Evolutionary conservation across 305 asterid genomes (phyloP), one percentile per base, ranked within the genome.

Genomic region (Fraxinus albicans): DNA sequence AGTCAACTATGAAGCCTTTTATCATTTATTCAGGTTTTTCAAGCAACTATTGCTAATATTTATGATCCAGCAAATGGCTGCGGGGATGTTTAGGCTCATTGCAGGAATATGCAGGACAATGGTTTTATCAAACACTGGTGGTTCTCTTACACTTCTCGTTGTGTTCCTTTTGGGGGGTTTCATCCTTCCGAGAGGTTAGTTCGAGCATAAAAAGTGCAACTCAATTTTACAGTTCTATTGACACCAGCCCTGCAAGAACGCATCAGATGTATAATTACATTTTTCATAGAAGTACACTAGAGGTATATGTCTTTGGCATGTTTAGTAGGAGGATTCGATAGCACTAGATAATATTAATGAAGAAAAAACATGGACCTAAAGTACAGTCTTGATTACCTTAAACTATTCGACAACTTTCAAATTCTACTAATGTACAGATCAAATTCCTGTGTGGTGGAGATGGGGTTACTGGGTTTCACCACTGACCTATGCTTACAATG

Each of bases 381-480:
- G 35, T n/a, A 67, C 34, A 27, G 6, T 27, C 73, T 25, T 65
- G 31, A 6, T 9, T 65, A 12, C 2, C 73, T 65, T 23, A 25
- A 65, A 65, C 34, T 23, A 25, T 63, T 63, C 25, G 73, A 65
- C n/a, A 67, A 4, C 53, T 35, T 21, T 76, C n/a, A 74, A 8
- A 74, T 38, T 17, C 53, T 10, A 12, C 42, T 33, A 3, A 73
- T 17, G 3, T 7, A 21, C 91, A 96, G 98, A 84, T 38, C 73
- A 89, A 83, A 91, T 96, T 77, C 99, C 98, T 0, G 93, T 85
- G 73, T 96, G 99, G 99, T 96, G 98, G 98, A 87, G 94, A 10
- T 96, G 99, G 99, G 98, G 88, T 5, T 90, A 87, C 73, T 96
- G 99, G 99, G 15, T 94, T 77, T 96, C 99, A 47, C 99, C 99